Conservation (phyloP, 148 eudicot species). For the Rhododendron henanense region DNA sequence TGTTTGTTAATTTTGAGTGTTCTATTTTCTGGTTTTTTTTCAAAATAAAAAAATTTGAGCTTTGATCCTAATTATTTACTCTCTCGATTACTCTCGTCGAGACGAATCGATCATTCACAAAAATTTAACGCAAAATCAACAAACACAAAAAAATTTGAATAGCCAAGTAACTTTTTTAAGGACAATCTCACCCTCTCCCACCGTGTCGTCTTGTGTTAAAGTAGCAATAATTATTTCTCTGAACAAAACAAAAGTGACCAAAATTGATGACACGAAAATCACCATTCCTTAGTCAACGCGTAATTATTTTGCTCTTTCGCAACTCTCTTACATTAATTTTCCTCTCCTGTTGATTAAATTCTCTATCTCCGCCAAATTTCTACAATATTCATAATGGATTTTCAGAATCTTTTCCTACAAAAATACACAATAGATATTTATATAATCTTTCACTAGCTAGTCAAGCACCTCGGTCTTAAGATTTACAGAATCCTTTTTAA, state of each 20-base stretch:
- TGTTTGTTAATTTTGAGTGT: too few species aligned
- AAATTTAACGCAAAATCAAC: too few species aligned
- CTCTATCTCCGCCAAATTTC: background rate
- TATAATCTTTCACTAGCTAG: too few species aligned
- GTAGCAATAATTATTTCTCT: background rate
- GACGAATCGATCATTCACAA: background rate
- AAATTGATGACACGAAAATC: background rate
- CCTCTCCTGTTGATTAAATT: background rate
- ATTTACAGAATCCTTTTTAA: background rate
- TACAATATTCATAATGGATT: background rate
- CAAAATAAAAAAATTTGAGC: too few species aligned
- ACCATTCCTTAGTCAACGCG: background rate
- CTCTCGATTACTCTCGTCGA: background rate
- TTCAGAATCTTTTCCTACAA: background rate
- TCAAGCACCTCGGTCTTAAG: background rate
- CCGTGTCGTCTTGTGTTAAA: background rate
- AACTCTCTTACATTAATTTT: background rate
- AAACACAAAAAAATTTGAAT: too few species aligned
- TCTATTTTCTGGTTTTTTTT: too few species aligned
- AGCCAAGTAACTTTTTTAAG: too few species aligned
- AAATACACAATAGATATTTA: background rate
- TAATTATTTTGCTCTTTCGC: background rate
- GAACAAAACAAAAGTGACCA: background rate
- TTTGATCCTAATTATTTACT: too few species aligned
- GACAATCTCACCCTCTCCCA: background rate